phyloP scores from a whole-genome alignment of 108 stramenopile species.

The Pseudonitzschia pungens region DNA sequence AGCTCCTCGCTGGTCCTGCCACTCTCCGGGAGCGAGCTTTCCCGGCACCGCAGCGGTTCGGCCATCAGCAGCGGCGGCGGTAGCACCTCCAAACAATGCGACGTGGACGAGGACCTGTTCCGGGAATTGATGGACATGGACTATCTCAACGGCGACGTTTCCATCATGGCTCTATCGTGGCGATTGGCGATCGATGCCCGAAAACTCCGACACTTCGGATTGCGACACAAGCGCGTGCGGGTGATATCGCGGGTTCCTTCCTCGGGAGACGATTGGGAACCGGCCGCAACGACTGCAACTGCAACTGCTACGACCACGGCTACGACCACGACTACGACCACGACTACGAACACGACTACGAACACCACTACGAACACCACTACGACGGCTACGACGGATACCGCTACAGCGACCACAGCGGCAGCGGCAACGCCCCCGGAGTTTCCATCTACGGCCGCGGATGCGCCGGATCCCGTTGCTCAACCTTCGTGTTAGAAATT shows the following conservation, averaged over 20 bases:
- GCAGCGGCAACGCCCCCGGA: no score
- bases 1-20: slow-evolving; percentile 11
- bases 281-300: background rate
- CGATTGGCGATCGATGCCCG: slow-evolving; percentile 25
- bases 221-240: slow-evolving; percentile 26
- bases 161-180: slow-evolving; percentile 47
- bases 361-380: no score
- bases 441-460: no score
- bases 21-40: background rate
- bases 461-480: no score
- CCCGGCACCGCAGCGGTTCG: background rate
- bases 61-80: background rate
- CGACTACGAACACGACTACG: no score
- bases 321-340: no score
- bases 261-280: slow-evolving; percentile 42
- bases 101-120: slow-evolving; percentile 38
- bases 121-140: slow-evolving; percentile 29
- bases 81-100: background rate
- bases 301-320: no score
- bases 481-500: no score
- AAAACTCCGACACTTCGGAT: slow-evolving; percentile 35
- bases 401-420: background rate
- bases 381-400: background rate
- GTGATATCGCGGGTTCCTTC: slow-evolving; percentile 37
- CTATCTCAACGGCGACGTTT: slow-evolving; percentile 40